Conservation (phyloP, 148 eudicot genomes). For the Rhododendron ferrugineum region DNA sequence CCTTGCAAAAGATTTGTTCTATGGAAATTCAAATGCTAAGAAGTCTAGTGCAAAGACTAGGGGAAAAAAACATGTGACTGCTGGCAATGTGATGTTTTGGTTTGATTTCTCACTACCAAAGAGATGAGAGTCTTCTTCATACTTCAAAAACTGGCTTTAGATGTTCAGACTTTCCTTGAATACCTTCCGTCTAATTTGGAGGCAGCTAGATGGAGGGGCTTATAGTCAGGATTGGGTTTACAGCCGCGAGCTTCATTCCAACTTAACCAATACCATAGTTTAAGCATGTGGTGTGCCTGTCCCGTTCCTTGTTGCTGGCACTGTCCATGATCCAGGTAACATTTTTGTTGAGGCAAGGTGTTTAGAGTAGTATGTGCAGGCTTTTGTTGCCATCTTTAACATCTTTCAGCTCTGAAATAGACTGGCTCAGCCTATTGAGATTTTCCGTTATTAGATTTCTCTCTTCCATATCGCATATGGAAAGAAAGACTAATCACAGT, state of each 20-base stretch:
- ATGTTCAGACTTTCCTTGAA: not conserved
- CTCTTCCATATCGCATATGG: not conserved
- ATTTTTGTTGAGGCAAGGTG: not conserved
- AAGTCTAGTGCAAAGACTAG: not conserved
- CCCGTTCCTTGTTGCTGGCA: not conserved
- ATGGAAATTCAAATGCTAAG: not conserved
- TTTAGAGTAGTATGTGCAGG: not conserved
- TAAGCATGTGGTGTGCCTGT: not conserved
- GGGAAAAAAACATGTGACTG: not conserved
- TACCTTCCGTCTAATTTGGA: not conserved
- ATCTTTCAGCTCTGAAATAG: not conserved
- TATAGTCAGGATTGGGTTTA: not conserved
- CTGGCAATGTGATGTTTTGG: not conserved
- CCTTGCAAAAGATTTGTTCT: not conserved
- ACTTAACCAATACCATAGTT: not conserved
- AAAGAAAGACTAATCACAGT: not conserved
- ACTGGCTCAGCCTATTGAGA: not conserved
- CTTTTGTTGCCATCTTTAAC: not conserved
- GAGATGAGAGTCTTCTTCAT: not conserved
- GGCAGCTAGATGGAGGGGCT: not conserved
- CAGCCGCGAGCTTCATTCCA: not conserved
- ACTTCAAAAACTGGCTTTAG: not conserved
- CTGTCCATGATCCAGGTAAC: too few relatives aligned
- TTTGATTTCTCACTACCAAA: not conserved
- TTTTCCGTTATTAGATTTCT: not conserved